These are phyloP conservation scores for Ajuga reptans DNA, from an alignment of 305 asterid species.

Conservation along the genomic window DNA sequence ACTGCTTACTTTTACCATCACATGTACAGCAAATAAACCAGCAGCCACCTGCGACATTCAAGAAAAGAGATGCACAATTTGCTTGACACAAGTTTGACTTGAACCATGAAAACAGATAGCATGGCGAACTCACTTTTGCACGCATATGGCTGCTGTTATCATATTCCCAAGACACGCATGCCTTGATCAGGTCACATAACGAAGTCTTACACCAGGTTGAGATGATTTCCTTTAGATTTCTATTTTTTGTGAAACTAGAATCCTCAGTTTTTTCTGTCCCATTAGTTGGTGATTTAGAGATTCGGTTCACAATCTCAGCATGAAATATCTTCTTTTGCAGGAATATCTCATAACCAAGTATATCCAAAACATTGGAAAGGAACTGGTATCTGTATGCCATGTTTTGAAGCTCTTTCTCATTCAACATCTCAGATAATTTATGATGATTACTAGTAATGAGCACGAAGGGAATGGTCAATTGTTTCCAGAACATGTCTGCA, in stretches of 20 bases:
- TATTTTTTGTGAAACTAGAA: constrained; percentile 28
- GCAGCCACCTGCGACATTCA: constrained; percentile 56
- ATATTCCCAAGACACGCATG: constrained; percentile 57
- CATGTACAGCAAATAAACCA: constrained; percentile 56
- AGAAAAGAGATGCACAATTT: constrained; percentile 19
- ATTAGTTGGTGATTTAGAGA: constrained; percentile 35
- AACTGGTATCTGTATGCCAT: constrained; percentile 48
- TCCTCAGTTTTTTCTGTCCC: constrained; percentile 31
- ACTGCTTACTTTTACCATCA: constrained; percentile 53
- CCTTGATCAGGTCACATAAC: constrained; percentile 59
- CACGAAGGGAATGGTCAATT: constrained; percentile 45
- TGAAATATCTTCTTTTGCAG: constrained; percentile 66
- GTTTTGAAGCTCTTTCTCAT: constrained; percentile 37
- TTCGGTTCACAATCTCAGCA: constrained; percentile 41
- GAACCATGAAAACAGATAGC: constrained; percentile 5
- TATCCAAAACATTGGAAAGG: constrained; percentile 56
- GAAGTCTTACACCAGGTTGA: constrained; percentile 58
- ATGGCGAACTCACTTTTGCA: constrained; percentile 51
- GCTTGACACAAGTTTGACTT: not conserved
- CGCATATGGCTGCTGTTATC: constrained; percentile 39
- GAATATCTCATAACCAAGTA: constrained; percentile 69
- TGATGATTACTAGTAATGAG: constrained; percentile 31
- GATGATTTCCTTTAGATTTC: constrained; percentile 44
- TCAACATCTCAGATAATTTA: constrained; percentile 31
- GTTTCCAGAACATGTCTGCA: constrained; percentile 67